Conservation (phyloP, 176 grass and related monocot species). For the Poa annua region DNA sequence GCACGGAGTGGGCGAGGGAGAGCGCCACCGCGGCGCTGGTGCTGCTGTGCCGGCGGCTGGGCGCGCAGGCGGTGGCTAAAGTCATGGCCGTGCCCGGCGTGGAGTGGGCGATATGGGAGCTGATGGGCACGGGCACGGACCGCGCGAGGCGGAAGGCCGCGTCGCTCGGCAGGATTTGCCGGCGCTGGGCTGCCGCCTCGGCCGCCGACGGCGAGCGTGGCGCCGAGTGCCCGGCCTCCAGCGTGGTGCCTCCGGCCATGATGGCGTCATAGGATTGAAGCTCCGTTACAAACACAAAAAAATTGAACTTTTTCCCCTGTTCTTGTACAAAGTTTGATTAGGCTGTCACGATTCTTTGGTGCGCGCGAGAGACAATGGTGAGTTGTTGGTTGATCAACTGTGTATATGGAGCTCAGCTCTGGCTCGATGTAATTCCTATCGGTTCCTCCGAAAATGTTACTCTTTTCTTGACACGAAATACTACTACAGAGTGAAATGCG, state of each 20-base stretch:
- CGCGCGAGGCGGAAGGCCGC: conserved; percentile 85
- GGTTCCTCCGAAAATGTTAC: background rate
- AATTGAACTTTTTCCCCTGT: background rate
- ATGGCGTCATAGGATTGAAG: conserved; percentile 47
- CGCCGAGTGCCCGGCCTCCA: conserved; percentile 52
- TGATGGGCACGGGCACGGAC: conserved; percentile 90
- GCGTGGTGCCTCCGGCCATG: conserved; percentile 53
- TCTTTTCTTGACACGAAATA: background rate
- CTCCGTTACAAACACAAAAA: background rate
- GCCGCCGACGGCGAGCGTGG: conserved; percentile 61
- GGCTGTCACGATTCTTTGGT: conserved; percentile 51
- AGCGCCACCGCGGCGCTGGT: conserved; percentile 78
- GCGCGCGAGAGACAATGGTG: conserved; percentile 24
- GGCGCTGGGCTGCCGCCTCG: conserved; percentile 66
- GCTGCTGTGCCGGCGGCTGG: conserved; percentile 73
- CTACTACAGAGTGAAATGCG: too few species aligned
- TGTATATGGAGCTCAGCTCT: conserved; percentile 33
- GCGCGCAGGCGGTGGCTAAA: conserved; percentile 51
- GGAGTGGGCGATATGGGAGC: conserved; percentile 98
- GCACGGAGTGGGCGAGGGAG: conserved; percentile 73
- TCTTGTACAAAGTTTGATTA: conserved; percentile 44
- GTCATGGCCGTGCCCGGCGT: conserved; percentile 75
- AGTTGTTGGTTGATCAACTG: conserved; percentile 43
- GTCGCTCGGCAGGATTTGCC: conserved; percentile 83
- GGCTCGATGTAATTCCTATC: background rate